These are phyloP conservation scores for Aaosphaeria pasadenensis DNA, from an alignment of 2,329 filamentous ascomycete species.

Conservation along the genomic window DNA sequence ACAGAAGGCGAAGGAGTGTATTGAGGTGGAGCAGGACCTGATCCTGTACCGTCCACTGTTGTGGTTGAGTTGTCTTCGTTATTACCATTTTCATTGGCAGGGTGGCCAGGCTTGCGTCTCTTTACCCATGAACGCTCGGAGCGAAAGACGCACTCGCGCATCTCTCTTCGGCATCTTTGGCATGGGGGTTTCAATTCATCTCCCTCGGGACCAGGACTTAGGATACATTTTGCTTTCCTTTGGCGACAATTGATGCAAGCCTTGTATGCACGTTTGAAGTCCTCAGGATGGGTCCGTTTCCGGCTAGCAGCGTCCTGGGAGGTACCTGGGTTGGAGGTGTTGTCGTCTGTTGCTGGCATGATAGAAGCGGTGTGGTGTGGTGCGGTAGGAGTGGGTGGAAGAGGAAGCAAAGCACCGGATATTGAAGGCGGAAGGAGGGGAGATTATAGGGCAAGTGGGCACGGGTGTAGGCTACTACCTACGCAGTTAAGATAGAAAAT, in stretches of 20 bases:
- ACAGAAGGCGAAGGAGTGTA: not conserved
- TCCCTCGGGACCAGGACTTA: conserved; percentile 41
- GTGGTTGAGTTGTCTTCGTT: conserved; percentile 1
- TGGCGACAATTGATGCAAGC: conserved; percentile 53
- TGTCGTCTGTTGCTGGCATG: conserved; percentile 1
- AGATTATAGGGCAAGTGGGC: too few species aligned
- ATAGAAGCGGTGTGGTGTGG: not conserved
- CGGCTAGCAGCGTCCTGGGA: conserved; percentile 2
- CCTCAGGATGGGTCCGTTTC: conserved; percentile 37
- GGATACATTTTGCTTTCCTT: conserved; percentile 52
- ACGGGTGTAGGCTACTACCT: too few species aligned
- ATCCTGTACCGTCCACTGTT: not conserved
- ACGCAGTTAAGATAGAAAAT: too few species aligned
- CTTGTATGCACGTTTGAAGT: conserved; percentile 55
- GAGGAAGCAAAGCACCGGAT: too few species aligned
- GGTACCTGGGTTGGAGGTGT: not conserved
- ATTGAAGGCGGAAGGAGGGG: too few species aligned
- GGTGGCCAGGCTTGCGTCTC: conserved; percentile 32
- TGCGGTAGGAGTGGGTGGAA: too few species aligned
- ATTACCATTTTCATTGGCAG: conserved; percentile 3
- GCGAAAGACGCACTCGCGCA: conserved; percentile 49
- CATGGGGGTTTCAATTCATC: conserved; percentile 45
- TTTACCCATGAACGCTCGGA: conserved; percentile 39
- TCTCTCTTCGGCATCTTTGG: conserved; percentile 49
- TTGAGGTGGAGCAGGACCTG: not conserved